Percentiles rank a stretch among this genome's conserved stretches.
Conservation (phyloP, 2,329 filamentous ascomycete species). For the Fusarium gaditjirri region DNA sequence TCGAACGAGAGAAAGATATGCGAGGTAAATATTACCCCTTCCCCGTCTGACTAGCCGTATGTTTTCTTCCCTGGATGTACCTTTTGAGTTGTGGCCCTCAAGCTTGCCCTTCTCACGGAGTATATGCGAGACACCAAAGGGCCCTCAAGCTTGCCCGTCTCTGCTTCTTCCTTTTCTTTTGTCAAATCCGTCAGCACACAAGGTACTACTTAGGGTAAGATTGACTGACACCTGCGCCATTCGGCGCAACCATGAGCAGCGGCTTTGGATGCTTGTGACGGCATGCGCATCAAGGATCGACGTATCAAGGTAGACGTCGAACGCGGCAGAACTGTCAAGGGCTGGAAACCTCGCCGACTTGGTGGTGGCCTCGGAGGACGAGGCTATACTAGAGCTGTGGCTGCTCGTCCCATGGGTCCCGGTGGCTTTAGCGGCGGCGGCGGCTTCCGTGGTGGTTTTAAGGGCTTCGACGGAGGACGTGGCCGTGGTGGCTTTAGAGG, state of each 20-base stretch:
- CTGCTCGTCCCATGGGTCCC: conserved; percentile 75
- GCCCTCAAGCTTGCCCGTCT: conserved; percentile 70
- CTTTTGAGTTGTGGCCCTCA: conserved; percentile 55
- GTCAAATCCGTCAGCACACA: conserved; percentile 36
- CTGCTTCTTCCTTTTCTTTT: conserved; percentile 46
- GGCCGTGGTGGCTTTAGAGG: conserved; percentile 59
- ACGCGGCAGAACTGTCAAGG: conserved; percentile 90
- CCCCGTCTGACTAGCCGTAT: conserved; percentile 45
- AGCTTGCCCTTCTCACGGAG: conserved; percentile 53
- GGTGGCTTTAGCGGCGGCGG: conserved; percentile 68
- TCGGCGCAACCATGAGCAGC: conserved; percentile 75
- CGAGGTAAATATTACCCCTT: conserved; percentile 78
- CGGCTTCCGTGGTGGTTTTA: conserved; percentile 59
- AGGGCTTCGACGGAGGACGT: conserved; percentile 58
- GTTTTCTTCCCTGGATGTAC: conserved; percentile 40
- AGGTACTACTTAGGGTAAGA: conserved; percentile 62
- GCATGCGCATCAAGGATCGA: conserved; percentile 91
- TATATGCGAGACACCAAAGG: conserved; percentile 59
- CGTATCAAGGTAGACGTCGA: conserved; percentile 96
- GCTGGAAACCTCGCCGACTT: conserved; percentile 91
- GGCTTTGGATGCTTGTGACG: conserved; percentile 87
- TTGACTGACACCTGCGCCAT: conserved; percentile 74
- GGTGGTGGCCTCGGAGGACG: conserved; percentile 93
- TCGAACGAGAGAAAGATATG: conserved; percentile 98
- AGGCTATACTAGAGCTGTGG: conserved; percentile 86